These are phyloP conservation scores for Sinapis alba DNA, from an alignment of 441 rosid species.

Conservation along the genomic window DNA sequence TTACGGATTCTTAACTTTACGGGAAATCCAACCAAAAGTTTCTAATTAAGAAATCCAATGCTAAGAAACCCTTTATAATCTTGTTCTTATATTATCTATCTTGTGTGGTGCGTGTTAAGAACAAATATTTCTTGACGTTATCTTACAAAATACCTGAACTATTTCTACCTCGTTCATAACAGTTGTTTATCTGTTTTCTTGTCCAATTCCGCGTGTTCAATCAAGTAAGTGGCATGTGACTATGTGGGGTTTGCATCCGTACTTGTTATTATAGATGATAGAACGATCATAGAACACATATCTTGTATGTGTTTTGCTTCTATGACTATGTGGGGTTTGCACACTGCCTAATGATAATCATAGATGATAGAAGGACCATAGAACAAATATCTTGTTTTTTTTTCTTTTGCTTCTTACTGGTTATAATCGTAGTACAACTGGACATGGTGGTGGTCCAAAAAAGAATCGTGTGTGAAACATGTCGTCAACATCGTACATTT, in stretches of 20 bases:
- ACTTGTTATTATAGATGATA: neutral
- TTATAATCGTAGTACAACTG: neutral
- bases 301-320: neutral
- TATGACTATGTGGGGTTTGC: neutral
- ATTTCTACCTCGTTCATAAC: no score
- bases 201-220: neutral
- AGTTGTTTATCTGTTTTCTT: neutral
- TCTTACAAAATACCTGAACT: no score
- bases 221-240: neutral
- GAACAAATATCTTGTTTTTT: neutral
- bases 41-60: no score
- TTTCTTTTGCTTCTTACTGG: neutral
- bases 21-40: no score
- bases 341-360: neutral
- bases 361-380: neutral
- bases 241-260: neutral
- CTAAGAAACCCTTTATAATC: no score
- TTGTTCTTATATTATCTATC: no score
- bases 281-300: neutral
- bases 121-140: no score
- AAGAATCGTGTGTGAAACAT: neutral
- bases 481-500: neutral
- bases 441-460: slow-evolving; percentile 15
- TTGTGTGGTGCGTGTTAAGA: no score
- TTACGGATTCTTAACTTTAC: no score